phyloP scores from a whole-genome alignment of 495 filamentous ascomycete species.

The Aspergillus wentii region DNA sequence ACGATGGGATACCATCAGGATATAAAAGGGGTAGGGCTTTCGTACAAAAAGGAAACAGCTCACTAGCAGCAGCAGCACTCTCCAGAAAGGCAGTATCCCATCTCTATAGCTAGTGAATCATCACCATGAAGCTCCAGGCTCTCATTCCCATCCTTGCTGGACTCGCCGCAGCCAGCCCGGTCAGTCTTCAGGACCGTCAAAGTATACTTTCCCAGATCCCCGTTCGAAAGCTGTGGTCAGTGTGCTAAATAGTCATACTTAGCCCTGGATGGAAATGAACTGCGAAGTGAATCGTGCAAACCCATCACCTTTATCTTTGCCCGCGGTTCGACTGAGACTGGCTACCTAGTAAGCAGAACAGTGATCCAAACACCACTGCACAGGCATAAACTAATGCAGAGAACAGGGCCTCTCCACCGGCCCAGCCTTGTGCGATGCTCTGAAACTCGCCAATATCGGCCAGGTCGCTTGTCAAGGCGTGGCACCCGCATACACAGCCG shows the following conservation, averaged over 20 bases:
- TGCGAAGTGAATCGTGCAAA: constrained; percentile 39
- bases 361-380: not conserved
- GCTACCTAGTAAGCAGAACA: constrained; percentile 9
- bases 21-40: too few relatives aligned
- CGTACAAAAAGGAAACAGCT: too few relatives aligned
- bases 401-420: constrained; percentile 35
- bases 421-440: constrained; percentile 30
- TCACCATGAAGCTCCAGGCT: too few relatives aligned
- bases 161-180: constrained; percentile 10
- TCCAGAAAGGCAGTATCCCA: too few relatives aligned
- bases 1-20: too few relatives aligned
- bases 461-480: constrained; percentile 33
- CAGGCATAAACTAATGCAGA: too few relatives aligned
- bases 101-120: too few relatives aligned
- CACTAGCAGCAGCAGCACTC: too few relatives aligned
- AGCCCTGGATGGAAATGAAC: constrained; percentile 30
- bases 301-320: constrained; percentile 49
- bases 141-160: too few relatives aligned
- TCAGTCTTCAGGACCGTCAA: constrained; percentile 10
- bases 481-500: constrained; percentile 27
- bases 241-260: constrained; percentile 1
- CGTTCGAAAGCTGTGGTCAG: not conserved
- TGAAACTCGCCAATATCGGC: constrained; percentile 23
- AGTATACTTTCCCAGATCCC: constrained; percentile 1
- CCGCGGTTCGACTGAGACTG: constrained; percentile 40